Evolutionary conservation across 2,329 filamentous ascomycete species (phyloP).

Genomic region (Aureobasidium uvarum): DNA sequence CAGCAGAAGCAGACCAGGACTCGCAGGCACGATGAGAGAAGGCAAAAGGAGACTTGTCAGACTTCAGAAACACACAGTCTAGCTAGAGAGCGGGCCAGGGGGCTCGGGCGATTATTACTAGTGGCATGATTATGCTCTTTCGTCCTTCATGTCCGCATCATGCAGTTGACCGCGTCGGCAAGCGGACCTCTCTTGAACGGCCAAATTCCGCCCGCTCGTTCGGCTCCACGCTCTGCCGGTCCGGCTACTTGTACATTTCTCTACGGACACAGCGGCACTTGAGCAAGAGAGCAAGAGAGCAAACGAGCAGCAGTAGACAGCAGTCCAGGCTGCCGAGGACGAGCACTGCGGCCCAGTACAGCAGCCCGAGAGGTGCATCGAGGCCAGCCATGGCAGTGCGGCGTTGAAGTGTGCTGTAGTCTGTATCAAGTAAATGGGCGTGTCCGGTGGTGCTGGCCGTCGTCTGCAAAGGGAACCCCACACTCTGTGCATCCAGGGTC

Average conservation of each 20-base stretch:
- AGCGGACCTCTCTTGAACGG: not conserved
- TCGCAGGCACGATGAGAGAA: not conserved
- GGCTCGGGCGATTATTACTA: not conserved
- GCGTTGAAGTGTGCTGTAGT: not conserved
- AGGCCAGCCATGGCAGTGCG: not conserved
- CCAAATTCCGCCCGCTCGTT: not conserved
- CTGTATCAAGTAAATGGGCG: conserved; percentile 2
- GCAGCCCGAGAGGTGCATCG: not conserved
- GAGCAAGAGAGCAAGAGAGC: not conserved
- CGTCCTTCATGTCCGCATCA: conserved; percentile 21
- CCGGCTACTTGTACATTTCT: not conserved
- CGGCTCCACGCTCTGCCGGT: conserved; percentile 11
- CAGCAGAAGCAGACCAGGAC: not conserved
- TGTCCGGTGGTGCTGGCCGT: not conserved
- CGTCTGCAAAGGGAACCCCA: not conserved
- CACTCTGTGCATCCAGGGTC: conserved; percentile 15
- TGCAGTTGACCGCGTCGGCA: conserved; percentile 6
- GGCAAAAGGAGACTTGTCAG: not conserved
- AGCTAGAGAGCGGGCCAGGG: not conserved
- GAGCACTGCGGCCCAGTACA: not conserved
- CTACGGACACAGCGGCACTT: not conserved
- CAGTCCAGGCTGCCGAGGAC: not conserved
- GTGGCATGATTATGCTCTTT: conserved; percentile 14
- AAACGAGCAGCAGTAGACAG: not conserved
- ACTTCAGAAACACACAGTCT: not conserved